A percentile compares a stretch with the other conserved stretches of the same genome.
Conservation (phyloP, 371 early-diverging fungal species). For the Lichtheimia ornata region DNA sequence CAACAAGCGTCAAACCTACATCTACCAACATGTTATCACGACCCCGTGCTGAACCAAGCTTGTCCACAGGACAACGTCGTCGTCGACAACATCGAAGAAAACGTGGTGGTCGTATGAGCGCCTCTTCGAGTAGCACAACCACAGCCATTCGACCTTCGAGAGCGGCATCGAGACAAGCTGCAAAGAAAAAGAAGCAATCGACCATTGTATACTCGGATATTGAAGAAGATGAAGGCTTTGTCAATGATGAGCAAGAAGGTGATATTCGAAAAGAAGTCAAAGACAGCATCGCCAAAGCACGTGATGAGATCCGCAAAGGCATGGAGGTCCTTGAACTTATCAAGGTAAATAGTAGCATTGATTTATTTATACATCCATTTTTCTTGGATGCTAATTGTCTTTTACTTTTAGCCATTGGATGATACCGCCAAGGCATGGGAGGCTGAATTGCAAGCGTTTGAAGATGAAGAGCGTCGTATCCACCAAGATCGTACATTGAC, state of each 20-base stretch:
- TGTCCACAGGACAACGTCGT: conserved; percentile 8
- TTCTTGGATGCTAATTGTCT: background rate
- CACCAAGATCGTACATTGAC: conserved; percentile 21
- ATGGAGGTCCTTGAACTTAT: conserved; percentile 52
- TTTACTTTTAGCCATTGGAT: conserved; percentile 25
- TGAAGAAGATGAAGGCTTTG: conserved; percentile 31
- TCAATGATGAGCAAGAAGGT: conserved; percentile 30
- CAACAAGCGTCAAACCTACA: conserved; percentile 27
- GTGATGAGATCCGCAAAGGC: conserved; percentile 60
- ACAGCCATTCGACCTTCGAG: conserved; percentile 12
- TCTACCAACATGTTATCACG: conserved; percentile 27
- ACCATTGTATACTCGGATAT: background rate
- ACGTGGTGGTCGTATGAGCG: conserved; percentile 15
- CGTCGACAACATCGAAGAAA: conserved; percentile 16
- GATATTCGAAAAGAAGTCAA: conserved; percentile 39
- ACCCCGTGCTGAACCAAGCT: background rate
- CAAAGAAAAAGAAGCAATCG: background rate
- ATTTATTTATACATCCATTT: background rate
- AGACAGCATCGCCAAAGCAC: conserved; percentile 61
- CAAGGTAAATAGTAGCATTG: conserved; percentile 16
- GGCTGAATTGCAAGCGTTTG: conserved; percentile 38
- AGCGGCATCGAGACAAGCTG: background rate
- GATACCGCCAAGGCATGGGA: conserved; percentile 44
- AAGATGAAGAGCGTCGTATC: conserved; percentile 32
- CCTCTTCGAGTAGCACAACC: conserved; percentile 28